Percentiles rank a stretch among this genome's conserved stretches.
These are phyloP conservation scores for Takashimella koratensis DNA, from an alignment of 1,284 basidiomycete species.

Conservation along the genomic window DNA sequence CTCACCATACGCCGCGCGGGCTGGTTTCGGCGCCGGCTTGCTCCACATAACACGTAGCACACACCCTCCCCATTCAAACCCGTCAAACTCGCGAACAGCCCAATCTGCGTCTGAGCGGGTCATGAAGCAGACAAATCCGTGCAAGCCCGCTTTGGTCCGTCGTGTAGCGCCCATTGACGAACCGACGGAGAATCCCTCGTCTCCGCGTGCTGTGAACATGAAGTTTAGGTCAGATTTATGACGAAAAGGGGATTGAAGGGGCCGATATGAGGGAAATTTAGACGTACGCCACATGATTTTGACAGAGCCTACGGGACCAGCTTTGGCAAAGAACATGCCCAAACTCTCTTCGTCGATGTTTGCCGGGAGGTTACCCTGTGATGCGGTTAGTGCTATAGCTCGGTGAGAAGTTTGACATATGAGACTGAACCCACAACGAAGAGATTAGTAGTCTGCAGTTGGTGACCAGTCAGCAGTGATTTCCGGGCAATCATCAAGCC, in stretches of 20 bases:
- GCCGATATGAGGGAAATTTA: slow-evolving; percentile 49
- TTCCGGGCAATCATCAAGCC: too few species aligned
- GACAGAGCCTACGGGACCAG: slow-evolving; percentile 54
- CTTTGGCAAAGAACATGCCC: slow-evolving; percentile 75
- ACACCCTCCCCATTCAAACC: slow-evolving; percentile 85
- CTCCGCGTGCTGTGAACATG: slow-evolving; percentile 35
- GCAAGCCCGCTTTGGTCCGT: slow-evolving; percentile 67
- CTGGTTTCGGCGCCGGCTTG: slow-evolving; percentile 82
- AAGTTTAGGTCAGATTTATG: background rate
- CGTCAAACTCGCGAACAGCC: slow-evolving; percentile 81
- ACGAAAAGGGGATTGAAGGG: background rate
- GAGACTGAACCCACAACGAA: slow-evolving; percentile 63
- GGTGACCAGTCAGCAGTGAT: background rate
- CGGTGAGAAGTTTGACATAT: background rate
- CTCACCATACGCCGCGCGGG: slow-evolving; percentile 74
- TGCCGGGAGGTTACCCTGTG: slow-evolving; percentile 64
- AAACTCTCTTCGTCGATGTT: slow-evolving; percentile 77
- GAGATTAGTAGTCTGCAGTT: slow-evolving; percentile 77
- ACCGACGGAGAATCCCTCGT: slow-evolving; percentile 49
- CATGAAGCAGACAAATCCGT: slow-evolving; percentile 96
- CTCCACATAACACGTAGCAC: slow-evolving; percentile 88
- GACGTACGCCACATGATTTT: slow-evolving; percentile 94
- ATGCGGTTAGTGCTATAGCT: background rate
- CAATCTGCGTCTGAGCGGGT: slow-evolving; percentile 81
- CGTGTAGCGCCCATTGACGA: slow-evolving; percentile 68